Conservation (phyloP, 1,284 basidiomycete species). For the Singerocomus rubriflavus region DNA sequence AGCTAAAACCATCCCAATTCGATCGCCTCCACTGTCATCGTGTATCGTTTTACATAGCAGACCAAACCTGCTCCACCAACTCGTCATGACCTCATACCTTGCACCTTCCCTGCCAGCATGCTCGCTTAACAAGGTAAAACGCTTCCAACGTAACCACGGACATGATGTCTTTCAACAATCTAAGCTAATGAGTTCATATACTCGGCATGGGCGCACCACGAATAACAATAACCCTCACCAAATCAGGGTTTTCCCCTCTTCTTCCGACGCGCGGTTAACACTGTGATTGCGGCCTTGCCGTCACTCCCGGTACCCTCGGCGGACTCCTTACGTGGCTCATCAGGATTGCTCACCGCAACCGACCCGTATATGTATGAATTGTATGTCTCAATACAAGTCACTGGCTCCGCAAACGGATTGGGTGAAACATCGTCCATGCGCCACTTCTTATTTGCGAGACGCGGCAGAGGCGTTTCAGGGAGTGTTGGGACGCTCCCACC, state of each 20-base stretch:
- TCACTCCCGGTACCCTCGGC: constrained; percentile 13
- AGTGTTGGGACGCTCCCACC: constrained; percentile 28
- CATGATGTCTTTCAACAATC: constrained; percentile 8
- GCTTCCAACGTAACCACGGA: constrained; percentile 17
- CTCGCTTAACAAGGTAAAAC: constrained; percentile 2
- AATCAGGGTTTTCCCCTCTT: constrained; percentile 36
- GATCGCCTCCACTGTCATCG: background rate
- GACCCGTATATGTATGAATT: constrained; percentile 53
- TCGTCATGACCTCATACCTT: constrained; percentile 7
- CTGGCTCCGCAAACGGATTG: constrained; percentile 63
- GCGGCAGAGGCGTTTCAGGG: constrained; percentile 50
- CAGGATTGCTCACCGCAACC: constrained; percentile 47
- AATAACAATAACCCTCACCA: constrained; percentile 18
- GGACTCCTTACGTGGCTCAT: constrained; percentile 26
- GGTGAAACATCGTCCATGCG: constrained; percentile 51
- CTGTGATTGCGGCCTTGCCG: constrained; percentile 41
- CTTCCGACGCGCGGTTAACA: constrained; percentile 62
- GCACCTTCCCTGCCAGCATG: background rate
- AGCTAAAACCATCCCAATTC: constrained; percentile 9
- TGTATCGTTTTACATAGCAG: background rate
- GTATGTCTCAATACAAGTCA: constrained; percentile 59
- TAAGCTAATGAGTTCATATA: constrained; percentile 5
- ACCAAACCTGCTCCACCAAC: background rate
- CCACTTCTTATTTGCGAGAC: constrained; percentile 24
- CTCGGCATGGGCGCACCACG: constrained; percentile 8